Conservation (phyloP, 208 protist genomes). For the Trypanosoma boissoni region DNA sequence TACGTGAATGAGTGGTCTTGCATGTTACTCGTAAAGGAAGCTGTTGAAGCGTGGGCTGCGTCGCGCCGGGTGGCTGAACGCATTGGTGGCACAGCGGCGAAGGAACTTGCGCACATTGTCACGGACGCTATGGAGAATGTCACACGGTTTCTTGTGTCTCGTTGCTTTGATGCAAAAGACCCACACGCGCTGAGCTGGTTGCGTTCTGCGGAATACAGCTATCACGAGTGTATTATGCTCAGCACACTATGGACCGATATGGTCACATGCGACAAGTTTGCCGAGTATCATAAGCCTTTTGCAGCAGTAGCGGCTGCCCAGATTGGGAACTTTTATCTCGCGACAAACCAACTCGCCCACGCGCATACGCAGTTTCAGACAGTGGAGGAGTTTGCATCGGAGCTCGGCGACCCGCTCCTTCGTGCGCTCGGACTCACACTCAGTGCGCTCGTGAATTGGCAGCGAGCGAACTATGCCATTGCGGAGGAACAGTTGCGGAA, state of each 20-base stretch:
- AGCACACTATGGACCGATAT: slow-evolving; percentile 80
- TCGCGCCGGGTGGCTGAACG: slow-evolving; percentile 42
- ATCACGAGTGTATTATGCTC: slow-evolving; percentile 85
- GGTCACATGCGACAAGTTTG: slow-evolving; percentile 43
- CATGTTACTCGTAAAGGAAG: slow-evolving; percentile 83
- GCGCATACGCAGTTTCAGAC: slow-evolving; percentile 69
- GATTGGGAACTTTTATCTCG: slow-evolving; percentile 84
- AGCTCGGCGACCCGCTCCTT: slow-evolving; percentile 39
- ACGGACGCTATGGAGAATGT: slow-evolving; percentile 60
- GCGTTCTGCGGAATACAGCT: slow-evolving; percentile 63
- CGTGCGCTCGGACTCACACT: slow-evolving; percentile 70
- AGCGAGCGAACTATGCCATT: slow-evolving; percentile 69
- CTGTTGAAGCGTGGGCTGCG: slow-evolving; percentile 76
- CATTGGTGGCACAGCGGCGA: slow-evolving; percentile 46
- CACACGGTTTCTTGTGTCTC: slow-evolving; percentile 55
- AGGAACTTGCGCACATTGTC: slow-evolving; percentile 42
- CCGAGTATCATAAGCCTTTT: slow-evolving; percentile 58
- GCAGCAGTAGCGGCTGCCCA: slow-evolving; percentile 57
- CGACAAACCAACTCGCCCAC: slow-evolving; percentile 68
- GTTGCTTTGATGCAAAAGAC: slow-evolving; percentile 58
- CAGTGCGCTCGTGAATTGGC: slow-evolving; percentile 69
- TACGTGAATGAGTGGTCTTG: slow-evolving; percentile 85
- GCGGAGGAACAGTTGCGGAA: slow-evolving; percentile 62
- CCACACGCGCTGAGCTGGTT: slow-evolving; percentile 47
- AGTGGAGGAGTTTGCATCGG: slow-evolving; percentile 30